These are phyloP conservation scores for Ogataea parapolymorpha DNA, from an alignment of 805 yeast genomes.

Conservation along the genomic window DNA sequence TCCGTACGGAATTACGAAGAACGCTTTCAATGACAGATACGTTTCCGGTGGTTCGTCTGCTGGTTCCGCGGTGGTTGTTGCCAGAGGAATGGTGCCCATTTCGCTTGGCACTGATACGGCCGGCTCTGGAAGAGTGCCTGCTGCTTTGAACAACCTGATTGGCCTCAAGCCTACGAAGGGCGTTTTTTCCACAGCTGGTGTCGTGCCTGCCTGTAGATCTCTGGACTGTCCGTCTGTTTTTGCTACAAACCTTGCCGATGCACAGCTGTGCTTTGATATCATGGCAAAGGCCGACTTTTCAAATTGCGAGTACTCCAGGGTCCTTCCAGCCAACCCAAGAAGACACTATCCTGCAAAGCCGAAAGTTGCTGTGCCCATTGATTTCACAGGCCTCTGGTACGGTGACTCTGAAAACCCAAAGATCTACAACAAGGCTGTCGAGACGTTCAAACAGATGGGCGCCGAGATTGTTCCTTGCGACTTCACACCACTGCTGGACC, in stretches of 20 bases:
- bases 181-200: constrained; percentile 79
- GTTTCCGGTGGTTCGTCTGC: constrained; percentile 96
- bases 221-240: constrained; percentile 90
- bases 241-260: constrained; percentile 73
- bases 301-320: constrained; percentile 77
- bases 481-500: constrained; percentile 70
- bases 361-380: constrained; percentile 71
- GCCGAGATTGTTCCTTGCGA: constrained; percentile 61
- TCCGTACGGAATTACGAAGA: constrained; percentile 88
- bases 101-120: constrained; percentile 97
- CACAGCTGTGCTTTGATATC: constrained; percentile 69
- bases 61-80: constrained; percentile 92
- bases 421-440: constrained; percentile 61
- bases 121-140: constrained; percentile 97
- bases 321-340: constrained; percentile 64
- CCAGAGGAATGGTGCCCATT: constrained; percentile 84
- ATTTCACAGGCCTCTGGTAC: constrained; percentile 61
- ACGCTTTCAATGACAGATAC: constrained; percentile 69
- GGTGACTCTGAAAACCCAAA: constrained; percentile 77
- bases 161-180: constrained; percentile 95
- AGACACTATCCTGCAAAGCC: constrained; percentile 56
- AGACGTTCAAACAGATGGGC: constrained; percentile 47
- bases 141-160: constrained; percentile 84
- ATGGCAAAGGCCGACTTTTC: constrained; percentile 68
- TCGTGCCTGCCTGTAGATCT: constrained; percentile 96